Evolutionary conservation across 2,329 filamentous ascomycete genomes (phyloP).

Genomic region (Apiospora malaysiana): DNA sequence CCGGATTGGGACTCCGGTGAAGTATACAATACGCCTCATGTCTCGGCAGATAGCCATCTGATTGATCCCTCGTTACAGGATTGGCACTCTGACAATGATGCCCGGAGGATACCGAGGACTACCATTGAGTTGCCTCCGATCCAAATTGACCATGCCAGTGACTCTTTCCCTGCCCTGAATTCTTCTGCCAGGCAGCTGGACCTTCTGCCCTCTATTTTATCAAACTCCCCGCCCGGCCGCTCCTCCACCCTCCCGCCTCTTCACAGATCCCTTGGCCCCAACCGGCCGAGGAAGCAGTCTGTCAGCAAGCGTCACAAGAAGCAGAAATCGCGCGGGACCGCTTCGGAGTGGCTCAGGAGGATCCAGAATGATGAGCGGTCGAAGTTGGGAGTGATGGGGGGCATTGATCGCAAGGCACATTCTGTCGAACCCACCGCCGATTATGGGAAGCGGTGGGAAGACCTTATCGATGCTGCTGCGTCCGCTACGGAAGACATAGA

Average conservation of each 20-base stretch:
- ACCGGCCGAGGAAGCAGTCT: constrained; percentile 82
- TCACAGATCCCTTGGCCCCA: constrained; percentile 73
- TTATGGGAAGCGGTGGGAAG: constrained; percentile 92
- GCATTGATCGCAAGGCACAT: constrained; percentile 77
- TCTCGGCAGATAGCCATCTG: constrained; percentile 21
- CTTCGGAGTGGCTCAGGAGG: constrained; percentile 68
- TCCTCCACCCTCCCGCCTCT: constrained; percentile 88
- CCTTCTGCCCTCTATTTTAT: constrained; percentile 81
- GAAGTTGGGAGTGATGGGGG: constrained; percentile 65
- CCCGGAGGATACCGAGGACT: constrained; percentile 65
- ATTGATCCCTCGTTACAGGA: constrained; percentile 53
- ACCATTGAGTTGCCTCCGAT: constrained; percentile 78
- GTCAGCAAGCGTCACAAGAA: constrained; percentile 86
- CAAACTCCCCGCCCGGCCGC: constrained; percentile 79
- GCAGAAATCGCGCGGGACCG: constrained; percentile 72
- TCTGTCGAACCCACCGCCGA: constrained; percentile 84
- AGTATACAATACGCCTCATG: constrained; percentile 54
- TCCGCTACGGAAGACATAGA: constrained; percentile 91
- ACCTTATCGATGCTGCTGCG: constrained; percentile 90
- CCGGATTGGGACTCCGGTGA: constrained; percentile 79
- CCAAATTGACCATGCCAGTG: constrained; percentile 73
- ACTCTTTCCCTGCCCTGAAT: constrained; percentile 70
- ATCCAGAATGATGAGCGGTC: constrained; percentile 69
- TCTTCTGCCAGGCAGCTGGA: constrained; percentile 63
- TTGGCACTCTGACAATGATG: constrained; percentile 74